These are phyloP conservation scores for Trametes maxima DNA, from an alignment of 768 basidiomycete species.

Conservation along the genomic window DNA sequence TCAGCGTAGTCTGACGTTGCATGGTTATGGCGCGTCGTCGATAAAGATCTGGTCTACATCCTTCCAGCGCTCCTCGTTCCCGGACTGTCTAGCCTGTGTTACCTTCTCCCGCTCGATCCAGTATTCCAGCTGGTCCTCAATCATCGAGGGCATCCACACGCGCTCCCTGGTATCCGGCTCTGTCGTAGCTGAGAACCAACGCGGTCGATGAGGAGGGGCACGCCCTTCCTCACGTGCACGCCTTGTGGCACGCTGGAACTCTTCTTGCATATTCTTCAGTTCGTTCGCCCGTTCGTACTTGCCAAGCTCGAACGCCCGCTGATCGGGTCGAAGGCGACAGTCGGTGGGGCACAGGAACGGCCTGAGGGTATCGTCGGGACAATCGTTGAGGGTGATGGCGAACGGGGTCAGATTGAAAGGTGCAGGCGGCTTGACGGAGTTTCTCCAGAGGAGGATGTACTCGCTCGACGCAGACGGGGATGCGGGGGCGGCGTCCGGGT, in stretches of 20 bases:
- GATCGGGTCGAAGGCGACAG: slow-evolving; percentile 90
- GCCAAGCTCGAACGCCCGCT: slow-evolving; percentile 91
- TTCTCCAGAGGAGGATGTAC: slow-evolving; percentile 89
- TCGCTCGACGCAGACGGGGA: slow-evolving; percentile 57
- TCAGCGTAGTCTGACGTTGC: background rate
- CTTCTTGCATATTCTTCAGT: slow-evolving; percentile 81
- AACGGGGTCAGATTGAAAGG: slow-evolving; percentile 97
- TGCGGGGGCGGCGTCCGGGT: slow-evolving; percentile 66
- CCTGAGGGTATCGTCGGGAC: slow-evolving; percentile 66
- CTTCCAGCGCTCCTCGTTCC: slow-evolving; percentile 53
- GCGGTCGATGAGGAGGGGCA: slow-evolving; percentile 69
- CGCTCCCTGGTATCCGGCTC: slow-evolving; percentile 90
- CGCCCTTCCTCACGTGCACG: slow-evolving; percentile 74
- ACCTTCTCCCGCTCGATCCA: slow-evolving; percentile 78
- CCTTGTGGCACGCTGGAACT: slow-evolving; percentile 73
- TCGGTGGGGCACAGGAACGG: slow-evolving; percentile 87
- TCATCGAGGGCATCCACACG: slow-evolving; percentile 75
- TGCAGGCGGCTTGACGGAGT: slow-evolving; percentile 77
- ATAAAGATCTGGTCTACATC: slow-evolving; percentile 84
- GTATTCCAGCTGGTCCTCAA: slow-evolving; percentile 65
- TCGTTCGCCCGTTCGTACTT: slow-evolving; percentile 82
- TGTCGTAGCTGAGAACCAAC: slow-evolving; percentile 85
- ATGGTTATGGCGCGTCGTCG: slow-evolving; percentile 47
- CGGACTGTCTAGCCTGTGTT: slow-evolving; percentile 45
- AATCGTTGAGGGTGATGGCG: slow-evolving; percentile 90